Evolutionary conservation across 768 basidiomycete genomes (phyloP), one percentile per base, ranked within the genome.

Genomic region (Auricularia heimuer): DNA sequence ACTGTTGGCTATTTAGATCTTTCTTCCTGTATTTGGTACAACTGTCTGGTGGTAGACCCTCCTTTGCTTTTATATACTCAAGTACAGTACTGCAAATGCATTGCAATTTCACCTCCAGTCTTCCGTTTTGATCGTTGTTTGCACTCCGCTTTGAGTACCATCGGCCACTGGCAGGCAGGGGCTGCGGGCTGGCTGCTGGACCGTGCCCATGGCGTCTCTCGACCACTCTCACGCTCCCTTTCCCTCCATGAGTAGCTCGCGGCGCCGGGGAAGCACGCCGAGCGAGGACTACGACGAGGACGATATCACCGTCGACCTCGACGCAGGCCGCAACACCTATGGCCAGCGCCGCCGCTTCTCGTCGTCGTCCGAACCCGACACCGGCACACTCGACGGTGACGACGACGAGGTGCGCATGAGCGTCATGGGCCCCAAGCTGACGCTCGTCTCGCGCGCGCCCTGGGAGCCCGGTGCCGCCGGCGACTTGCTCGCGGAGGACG

Each of bases 391-490:
- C 1, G 75, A 76, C 60, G 77, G 77, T 51, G 78, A 77, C 56
- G 79, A 81, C 62, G 77, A 82, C 44, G 44, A 44, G 18, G 47
- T 62, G 18, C 61, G 60, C 56, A 34, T 60, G 29, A 90, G 88
- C 70, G 76, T 86, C 61, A 83, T 88, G 39, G 91, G 91, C n/a
- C 90, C 90, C 36, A 90, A 85, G 74, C 89, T 92, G 82, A 85
- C 86, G 62, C 85, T 90, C 71, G 88, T 90, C 74, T 89, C 88
- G 67, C 86, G 82, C 33, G 87, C 90, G 18, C 90, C 90, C 47
- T 93, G 90, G 90, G 90, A 92, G 75, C 75, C 81, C 44, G 87
- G 84, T 61, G 83, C 80, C 14, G 80, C 77, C 44, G 45, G 74
- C 7, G 64, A 61, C 54, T 33, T 54, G 3, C 65, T 80, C 2